Base-by-base conservation (phyloP, 2,329 filamentous ascomycete genomes). In the Scleromitrula shiraiana region DNA sequence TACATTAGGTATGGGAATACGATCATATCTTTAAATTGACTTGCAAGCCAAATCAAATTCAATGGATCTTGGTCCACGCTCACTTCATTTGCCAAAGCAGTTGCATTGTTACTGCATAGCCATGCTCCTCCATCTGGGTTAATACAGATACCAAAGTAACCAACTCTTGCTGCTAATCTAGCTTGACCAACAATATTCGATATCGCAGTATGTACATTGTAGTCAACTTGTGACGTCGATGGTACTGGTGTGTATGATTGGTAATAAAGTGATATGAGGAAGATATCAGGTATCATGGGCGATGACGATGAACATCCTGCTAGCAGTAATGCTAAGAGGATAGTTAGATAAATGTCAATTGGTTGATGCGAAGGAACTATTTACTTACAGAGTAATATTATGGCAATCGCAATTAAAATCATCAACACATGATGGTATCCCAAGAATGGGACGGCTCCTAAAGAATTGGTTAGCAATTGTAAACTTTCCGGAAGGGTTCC, bases 81-180 rank as follows among this genome's bases (percentile, higher is more conserved):
- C 36, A 97, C 79, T 68, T 95, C 84, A 66, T 93, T 85, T 30
- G 93, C 91, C 40, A 98, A 76, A 2, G 89, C 83, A 2, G 91
- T 96, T 17, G 93, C 93, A 68, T 98, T 98, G 75, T 95, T 94
- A 67, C 87, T 93, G 77, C 93, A 98, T 50, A 97, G 78, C 78
- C 88, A 98, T 19, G 83, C 82, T 56, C 91, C 91, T 51, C 85
- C 86, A 64, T 95, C 88, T 1, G 88, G 83, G 68, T 89, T 93
- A 66, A 97, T 82, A 70, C 93, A 98, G 67, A 98, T 95, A 59
- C 93, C 93, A 62, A 98, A 98, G 73, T 95, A 98, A 56, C 93
- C 93, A 24, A 98, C 93, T 49, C 93, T 83, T 22, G 93, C 89
- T 67, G 95, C 88, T 41, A 98, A 74, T 51, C 80, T 78, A 10